phyloP scores from a whole-genome alignment of 352 stramenopile genomes.

The Phytopythium vexans region DNA sequence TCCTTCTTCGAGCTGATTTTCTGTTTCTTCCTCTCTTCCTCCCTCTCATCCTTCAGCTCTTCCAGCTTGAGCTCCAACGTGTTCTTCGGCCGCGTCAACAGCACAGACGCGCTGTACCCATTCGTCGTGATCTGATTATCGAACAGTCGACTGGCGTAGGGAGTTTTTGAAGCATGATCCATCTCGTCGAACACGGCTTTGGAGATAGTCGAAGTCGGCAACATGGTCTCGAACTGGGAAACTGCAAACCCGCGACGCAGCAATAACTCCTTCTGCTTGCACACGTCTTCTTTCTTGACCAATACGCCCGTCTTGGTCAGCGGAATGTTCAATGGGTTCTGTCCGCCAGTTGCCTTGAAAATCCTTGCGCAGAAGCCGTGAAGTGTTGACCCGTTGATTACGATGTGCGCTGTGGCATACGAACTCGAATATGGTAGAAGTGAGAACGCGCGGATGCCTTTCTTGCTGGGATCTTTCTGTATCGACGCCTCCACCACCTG shows the following conservation, averaged over 20 bases:
- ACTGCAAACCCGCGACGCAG: slow-evolving; percentile 10
- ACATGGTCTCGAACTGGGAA: slow-evolving; percentile 8
- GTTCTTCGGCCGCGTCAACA: slow-evolving; percentile 6
- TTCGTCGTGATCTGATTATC: slow-evolving; percentile 13
- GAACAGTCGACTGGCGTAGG: slow-evolving; percentile 15
- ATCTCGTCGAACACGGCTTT: slow-evolving; percentile 6
- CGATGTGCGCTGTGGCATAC: slow-evolving; percentile 1
- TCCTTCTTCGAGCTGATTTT: not conserved
- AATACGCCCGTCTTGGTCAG: no score
- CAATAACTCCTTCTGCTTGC: not conserved
- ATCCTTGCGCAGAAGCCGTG: slow-evolving; percentile 2
- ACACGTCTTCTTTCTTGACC: no score
- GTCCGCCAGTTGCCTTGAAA: not conserved
- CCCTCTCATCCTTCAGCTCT: not conserved
- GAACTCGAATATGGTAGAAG: slow-evolving; percentile 5
- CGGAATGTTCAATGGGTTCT: slow-evolving; percentile 1
- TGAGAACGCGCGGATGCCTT: no score
- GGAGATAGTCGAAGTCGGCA: not conserved
- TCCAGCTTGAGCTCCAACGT: not conserved
- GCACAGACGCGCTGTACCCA: slow-evolving; percentile 9
- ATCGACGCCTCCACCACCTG: not conserved
- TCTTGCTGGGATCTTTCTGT: no score
- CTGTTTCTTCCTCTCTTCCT: not conserved
- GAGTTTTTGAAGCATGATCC: slow-evolving; percentile 8
- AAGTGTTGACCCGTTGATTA: slow-evolving; percentile 8